A percentile compares a stretch with the other conserved stretches of the same genome.
These are phyloP conservation scores for Penicillium janthinellum DNA, from an alignment of 2,329 filamentous ascomycete genomes.

Conservation along the genomic window DNA sequence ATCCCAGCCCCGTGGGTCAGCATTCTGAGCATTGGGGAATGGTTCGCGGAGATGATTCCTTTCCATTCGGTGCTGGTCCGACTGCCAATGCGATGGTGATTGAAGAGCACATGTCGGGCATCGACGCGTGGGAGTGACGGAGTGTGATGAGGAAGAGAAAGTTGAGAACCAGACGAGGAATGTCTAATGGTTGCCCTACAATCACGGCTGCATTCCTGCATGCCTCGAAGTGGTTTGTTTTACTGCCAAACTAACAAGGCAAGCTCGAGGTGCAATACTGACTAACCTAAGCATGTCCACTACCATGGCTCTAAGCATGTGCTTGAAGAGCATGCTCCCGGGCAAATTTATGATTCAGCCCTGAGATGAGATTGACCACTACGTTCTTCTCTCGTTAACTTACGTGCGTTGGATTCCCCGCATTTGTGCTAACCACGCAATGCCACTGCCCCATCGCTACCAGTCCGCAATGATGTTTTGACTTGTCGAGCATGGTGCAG, in stretches of 20 bases:
- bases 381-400: no score
- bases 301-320: no score
- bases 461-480: not conserved
- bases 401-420: not conserved
- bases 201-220: not conserved
- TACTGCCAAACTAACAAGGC: not conserved
- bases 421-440: not conserved
- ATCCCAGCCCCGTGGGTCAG: not conserved
- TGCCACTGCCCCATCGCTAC: no score
- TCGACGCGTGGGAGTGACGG: not conserved
- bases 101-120: not conserved
- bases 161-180: not conserved
- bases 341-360: no score
- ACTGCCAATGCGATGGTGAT: conserved; percentile 12
- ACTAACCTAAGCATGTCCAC: no score
- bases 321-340: no score
- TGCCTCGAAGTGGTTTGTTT: not conserved
- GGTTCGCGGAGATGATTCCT: not conserved
- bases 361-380: no score
- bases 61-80: not conserved
- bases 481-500: not conserved
- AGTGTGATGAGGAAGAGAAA: not conserved
- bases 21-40: not conserved
- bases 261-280: no score
- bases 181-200: not conserved